These are phyloP conservation scores for Boletellus emodensis DNA, from an alignment of 768 basidiomycete species.

Conservation along the genomic window DNA sequence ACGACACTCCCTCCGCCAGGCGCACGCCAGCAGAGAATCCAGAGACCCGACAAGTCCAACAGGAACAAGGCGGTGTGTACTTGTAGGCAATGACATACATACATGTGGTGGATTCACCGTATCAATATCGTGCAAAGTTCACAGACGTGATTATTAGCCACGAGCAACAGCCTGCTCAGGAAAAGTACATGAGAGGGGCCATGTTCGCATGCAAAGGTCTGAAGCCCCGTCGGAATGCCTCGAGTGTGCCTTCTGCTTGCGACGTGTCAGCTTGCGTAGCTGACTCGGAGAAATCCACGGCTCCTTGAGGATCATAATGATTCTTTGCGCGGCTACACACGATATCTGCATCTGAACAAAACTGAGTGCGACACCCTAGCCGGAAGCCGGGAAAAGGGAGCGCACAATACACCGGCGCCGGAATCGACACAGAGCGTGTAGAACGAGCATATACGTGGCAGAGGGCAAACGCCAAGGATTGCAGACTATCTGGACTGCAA, in stretches of 20 bases:
- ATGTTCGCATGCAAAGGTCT: constrained; percentile 52
- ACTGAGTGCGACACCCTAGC: background rate
- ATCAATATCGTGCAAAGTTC: background rate
- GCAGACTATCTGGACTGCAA: constrained; percentile 59
- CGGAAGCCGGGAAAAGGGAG: background rate
- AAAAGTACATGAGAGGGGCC: constrained; percentile 58
- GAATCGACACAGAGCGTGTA: constrained; percentile 78
- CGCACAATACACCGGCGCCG: constrained; percentile 79
- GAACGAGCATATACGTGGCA: constrained; percentile 81
- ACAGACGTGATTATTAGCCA: no score
- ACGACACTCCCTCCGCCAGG: background rate
- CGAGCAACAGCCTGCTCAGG: constrained; percentile 18
- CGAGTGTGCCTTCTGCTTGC: constrained; percentile 40
- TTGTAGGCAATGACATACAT: constrained; percentile 18
- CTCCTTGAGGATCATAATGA: constrained; percentile 65
- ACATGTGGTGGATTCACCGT: background rate
- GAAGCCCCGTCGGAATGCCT: constrained; percentile 51
- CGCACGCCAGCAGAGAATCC: background rate
- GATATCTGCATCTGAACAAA: constrained; percentile 63
- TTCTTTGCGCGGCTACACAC: constrained; percentile 76
- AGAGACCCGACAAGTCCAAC: constrained; percentile 1
- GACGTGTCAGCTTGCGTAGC: constrained; percentile 45
- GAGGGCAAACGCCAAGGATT: constrained; percentile 66
- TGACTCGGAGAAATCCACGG: constrained; percentile 56
- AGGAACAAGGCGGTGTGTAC: constrained; percentile 22